Conservation (phyloP, 768 basidiomycete species). For the Auriscalpium orientale region DNA sequence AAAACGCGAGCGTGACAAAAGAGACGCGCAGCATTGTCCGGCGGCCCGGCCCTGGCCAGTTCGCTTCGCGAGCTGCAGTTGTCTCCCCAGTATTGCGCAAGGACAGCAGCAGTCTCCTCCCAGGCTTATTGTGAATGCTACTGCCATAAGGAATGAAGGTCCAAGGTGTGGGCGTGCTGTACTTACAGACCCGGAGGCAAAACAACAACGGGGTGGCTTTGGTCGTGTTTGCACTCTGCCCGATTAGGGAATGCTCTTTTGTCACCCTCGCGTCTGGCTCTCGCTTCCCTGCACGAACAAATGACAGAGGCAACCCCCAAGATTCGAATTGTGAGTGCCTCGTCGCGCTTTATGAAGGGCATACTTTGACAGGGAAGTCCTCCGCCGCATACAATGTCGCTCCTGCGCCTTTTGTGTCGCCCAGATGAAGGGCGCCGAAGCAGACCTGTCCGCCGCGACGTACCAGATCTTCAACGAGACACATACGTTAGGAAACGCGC, state of each 20-base stretch:
- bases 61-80: not conserved
- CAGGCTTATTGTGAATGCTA: not conserved
- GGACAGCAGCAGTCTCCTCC: not conserved
- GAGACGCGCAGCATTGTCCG: constrained; percentile 6
- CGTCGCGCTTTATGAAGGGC: not conserved
- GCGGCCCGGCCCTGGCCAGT: not conserved
- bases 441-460: constrained; percentile 82
- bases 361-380: not conserved
- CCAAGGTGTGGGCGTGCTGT: not conserved
- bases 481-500: constrained; percentile 91
- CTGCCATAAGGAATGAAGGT: not conserved
- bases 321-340: constrained; percentile 10
- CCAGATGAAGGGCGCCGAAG: constrained; percentile 77
- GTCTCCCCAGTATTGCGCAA: not conserved
- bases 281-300: not conserved
- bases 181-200: not conserved
- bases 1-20: constrained; percentile 1
- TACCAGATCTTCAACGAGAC: constrained; percentile 91
- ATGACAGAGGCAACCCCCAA: constrained; percentile 10
- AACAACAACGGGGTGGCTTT: no score
- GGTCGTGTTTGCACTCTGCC: no score
- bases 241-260: no score
- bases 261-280: not conserved
- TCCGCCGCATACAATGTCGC: not conserved
- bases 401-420: not conserved